Evolutionary conservation across 2,329 filamentous ascomycete genomes (phyloP), one percentile per base, ranked within the genome.

Genomic region (Malbranchea cinnamomea): DNA sequence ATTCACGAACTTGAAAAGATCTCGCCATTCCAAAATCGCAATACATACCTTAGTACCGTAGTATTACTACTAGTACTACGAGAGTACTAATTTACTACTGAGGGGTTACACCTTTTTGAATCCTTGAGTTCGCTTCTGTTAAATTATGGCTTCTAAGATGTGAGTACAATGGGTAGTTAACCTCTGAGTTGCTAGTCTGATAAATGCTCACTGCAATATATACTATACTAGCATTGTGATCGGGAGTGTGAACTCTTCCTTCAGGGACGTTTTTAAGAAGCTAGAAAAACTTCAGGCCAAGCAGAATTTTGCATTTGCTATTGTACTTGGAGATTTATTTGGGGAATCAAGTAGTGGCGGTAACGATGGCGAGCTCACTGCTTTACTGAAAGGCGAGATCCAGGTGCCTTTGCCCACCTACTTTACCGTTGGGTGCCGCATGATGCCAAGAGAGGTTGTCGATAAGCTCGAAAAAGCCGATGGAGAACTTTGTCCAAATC

Each of bases 311-410:
- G 67, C 80, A 9, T 78, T 94, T 44, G 84, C 81, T 10, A 73
- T 98, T 32, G 60, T 93, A 18, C 71, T 74, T 6, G 89, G 89
- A 32, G 78, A 94, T 47, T 64, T 95, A 5, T 95, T 95, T 47
- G 61, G 67, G 11, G 57, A 66, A 24, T 57, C 63, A 14, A 43
- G 51, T 4, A 44, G 48, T 25, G 52, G 54, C 18, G 48, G 48
- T 1, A 64, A 74, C 26, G 67, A 78, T 30, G 63, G 74, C 23
- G 63, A 70, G 8, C 56, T 89, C 4, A 57, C 63, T 7, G 65
- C 69, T 6, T 66, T 98, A 3, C 56, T 95, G 1, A 57, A 69
- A 15, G 83, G 83, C n/a, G 63, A 68, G 7, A 74, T 92, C 30
- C 49, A 63, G 13, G 63, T 95, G 4, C 76, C 85, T 3, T 60